A percentile compares a stretch with the other conserved stretches of the same genome.
phyloP scores from a whole-genome alignment of 805 yeast genomes.

The Sugiyamaella boreocaroliniensis region DNA sequence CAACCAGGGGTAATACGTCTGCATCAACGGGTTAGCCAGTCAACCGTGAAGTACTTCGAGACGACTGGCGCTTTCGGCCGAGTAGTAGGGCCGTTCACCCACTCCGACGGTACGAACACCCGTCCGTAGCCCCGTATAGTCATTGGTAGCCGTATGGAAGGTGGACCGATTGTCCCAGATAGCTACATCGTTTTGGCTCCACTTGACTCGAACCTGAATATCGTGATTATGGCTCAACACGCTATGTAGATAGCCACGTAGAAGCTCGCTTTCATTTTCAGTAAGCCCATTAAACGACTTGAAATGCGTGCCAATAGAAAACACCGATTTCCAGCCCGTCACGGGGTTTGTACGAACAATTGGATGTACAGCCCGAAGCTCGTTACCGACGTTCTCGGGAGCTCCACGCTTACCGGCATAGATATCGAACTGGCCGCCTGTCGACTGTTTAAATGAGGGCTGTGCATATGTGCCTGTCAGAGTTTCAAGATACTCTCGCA shows the following conservation, averaged over 20 bases:
- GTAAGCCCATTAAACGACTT: constrained; percentile 46
- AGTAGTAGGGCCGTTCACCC: constrained; percentile 29
- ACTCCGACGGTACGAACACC: constrained; percentile 26
- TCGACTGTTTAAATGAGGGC: constrained; percentile 16
- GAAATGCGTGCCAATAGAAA: constrained; percentile 47
- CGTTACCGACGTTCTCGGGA: constrained; percentile 26
- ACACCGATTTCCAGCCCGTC: constrained; percentile 57
- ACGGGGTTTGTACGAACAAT: constrained; percentile 60
- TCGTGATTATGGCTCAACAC: constrained; percentile 42
- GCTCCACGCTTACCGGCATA: constrained; percentile 25
- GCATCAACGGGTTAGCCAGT: too few relatives aligned
- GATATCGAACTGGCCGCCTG: constrained; percentile 13
- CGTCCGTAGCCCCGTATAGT: constrained; percentile 29
- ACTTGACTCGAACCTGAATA: constrained; percentile 30
- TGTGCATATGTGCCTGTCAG: constrained; percentile 20
- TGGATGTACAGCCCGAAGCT: constrained; percentile 40
- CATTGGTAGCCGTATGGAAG: constrained; percentile 59
- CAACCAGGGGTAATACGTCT: too few relatives aligned
- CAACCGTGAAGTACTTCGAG: constrained; percentile 6
- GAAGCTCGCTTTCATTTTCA: constrained; percentile 43
- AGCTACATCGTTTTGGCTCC: constrained; percentile 66
- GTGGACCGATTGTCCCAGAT: constrained; percentile 74
- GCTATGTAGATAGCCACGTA: constrained; percentile 41
- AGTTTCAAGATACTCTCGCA: constrained; percentile 42
- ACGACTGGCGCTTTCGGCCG: constrained; percentile 17